A percentile compares a stretch with the other conserved stretches of the same genome.
Conservation (phyloP, 1,284 basidiomycete species). For the Melampsora americana region DNA sequence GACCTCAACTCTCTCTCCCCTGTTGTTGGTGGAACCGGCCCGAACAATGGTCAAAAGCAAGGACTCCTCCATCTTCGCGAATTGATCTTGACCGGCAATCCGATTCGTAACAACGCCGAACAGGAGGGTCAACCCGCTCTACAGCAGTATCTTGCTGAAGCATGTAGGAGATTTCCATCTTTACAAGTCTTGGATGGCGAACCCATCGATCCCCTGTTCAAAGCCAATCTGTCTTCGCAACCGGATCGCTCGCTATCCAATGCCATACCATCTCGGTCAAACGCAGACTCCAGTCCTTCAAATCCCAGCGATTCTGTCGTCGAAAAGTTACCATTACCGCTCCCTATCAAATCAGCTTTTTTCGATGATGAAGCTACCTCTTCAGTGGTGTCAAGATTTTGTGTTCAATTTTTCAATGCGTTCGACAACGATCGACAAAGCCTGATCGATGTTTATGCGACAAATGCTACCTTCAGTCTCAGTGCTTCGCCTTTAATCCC, state of each 20-base stretch:
- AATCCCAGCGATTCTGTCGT: too few species aligned
- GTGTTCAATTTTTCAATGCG: slow-evolving; percentile 38
- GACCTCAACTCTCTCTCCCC: slow-evolving; percentile 40
- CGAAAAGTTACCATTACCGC: not conserved
- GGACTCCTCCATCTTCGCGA: slow-evolving; percentile 65
- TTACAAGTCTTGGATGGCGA: slow-evolving; percentile 33
- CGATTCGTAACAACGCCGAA: slow-evolving; percentile 66
- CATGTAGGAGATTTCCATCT: slow-evolving; percentile 22
- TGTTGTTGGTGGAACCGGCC: not conserved
- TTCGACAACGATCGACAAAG: slow-evolving; percentile 25
- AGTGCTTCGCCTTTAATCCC: slow-evolving; percentile 21
- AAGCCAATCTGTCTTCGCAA: slow-evolving; percentile 10
- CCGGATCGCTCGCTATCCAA: not conserved
- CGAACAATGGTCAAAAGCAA: not conserved
- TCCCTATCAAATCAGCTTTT: slow-evolving; percentile 26
- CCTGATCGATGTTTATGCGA: slow-evolving; percentile 36
- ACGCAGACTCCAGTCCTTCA: not conserved
- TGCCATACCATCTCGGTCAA: not conserved
- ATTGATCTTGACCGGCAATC: slow-evolving; percentile 74
- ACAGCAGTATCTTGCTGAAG: slow-evolving; percentile 53
- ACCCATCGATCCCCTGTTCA: slow-evolving; percentile 27
- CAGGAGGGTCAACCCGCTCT: slow-evolving; percentile 63
- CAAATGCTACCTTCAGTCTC: slow-evolving; percentile 26
- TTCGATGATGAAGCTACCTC: slow-evolving; percentile 26
- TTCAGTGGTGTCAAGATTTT: slow-evolving; percentile 22